Conservation (phyloP, 1,139 yeast genomes). For the Candida glucosophila region DNA sequence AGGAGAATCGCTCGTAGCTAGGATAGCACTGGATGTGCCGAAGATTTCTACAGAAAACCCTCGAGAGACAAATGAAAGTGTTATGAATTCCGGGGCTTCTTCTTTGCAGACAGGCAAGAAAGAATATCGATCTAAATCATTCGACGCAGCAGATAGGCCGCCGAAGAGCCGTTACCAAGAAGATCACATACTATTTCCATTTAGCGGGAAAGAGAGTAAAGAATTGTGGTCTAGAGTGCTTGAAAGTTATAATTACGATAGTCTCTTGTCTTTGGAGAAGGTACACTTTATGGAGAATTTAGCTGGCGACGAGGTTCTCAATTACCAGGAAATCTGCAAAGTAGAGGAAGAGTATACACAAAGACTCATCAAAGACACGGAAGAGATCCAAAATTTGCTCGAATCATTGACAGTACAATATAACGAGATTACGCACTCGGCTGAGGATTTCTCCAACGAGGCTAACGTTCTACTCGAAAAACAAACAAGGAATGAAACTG, state of each 20-base stretch:
- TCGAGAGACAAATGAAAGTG: too few species aligned
- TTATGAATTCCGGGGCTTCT: too few species aligned
- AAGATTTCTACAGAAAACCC: too few species aligned
- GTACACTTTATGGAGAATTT: constrained; percentile 12
- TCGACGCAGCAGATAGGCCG: too few species aligned
- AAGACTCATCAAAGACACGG: constrained; percentile 32
- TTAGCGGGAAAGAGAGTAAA: constrained; percentile 25
- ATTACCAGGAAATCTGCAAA: constrained; percentile 34
- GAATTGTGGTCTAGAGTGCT: too few species aligned
- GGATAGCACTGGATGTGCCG: constrained; percentile 33
- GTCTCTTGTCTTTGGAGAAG: too few species aligned
- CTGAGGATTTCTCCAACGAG: constrained; percentile 54
- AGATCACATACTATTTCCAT: too few species aligned
- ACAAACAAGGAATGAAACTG: constrained; percentile 34
- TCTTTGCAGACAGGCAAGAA: too few species aligned
- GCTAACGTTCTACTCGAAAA: constrained; percentile 47
- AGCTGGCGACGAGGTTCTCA: constrained; percentile 19
- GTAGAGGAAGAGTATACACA: constrained; percentile 24
- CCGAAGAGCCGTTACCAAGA: too few species aligned
- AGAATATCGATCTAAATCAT: too few species aligned
- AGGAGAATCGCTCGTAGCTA: constrained; percentile 44
- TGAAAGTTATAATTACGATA: too few species aligned
- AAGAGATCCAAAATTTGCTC: constrained; percentile 31
- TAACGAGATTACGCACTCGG: constrained; percentile 49
- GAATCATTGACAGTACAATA: constrained; percentile 40